Conservation (phyloP, 1,284 basidiomycete species). For the Coniophora puteana region DNA sequence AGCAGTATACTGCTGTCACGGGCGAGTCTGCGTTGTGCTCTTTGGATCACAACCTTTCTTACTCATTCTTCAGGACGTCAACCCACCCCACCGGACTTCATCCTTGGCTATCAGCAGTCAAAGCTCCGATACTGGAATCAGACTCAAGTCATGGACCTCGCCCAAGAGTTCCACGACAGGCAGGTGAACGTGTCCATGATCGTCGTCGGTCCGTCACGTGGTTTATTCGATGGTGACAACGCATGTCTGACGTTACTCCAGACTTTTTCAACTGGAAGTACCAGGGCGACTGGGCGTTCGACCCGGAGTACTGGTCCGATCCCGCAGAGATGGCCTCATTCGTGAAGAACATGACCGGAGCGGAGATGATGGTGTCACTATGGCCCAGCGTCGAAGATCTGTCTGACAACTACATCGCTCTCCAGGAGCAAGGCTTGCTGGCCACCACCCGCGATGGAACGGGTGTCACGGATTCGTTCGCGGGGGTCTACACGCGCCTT, state of each 20-base stretch:
- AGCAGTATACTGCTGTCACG: constrained; percentile 37
- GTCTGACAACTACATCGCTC: constrained; percentile 32
- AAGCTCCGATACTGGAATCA: constrained; percentile 40
- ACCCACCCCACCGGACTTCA: constrained; percentile 36
- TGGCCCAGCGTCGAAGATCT: constrained; percentile 41
- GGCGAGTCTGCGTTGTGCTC: constrained; percentile 18
- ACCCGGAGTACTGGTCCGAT: constrained; percentile 35
- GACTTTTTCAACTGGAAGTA: constrained; percentile 41
- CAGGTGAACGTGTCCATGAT: constrained; percentile 36
- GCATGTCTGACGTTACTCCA: constrained; percentile 9
- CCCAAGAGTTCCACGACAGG: constrained; percentile 38
- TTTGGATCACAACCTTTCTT: neutral
- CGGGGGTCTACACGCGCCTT: constrained; percentile 36
- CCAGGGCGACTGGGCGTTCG: constrained; percentile 41
- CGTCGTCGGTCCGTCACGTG: constrained; percentile 28
- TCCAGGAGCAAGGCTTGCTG: constrained; percentile 33
- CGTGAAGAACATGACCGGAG: constrained; percentile 37
- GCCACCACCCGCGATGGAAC: constrained; percentile 37
- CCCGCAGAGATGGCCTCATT: constrained; percentile 33
- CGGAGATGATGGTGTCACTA: constrained; percentile 42
- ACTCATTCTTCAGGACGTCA: constrained; percentile 27
- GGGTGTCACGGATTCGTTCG: constrained; percentile 36
- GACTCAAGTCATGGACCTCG: constrained; percentile 32
- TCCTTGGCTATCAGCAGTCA: constrained; percentile 38
- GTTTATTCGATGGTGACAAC: neutral